Percentiles rank a stretch among this genome's conserved stretches.
Evolutionary conservation across 2,329 filamentous ascomycete genomes (phyloP).

Genomic region (Fusarium albidum): DNA sequence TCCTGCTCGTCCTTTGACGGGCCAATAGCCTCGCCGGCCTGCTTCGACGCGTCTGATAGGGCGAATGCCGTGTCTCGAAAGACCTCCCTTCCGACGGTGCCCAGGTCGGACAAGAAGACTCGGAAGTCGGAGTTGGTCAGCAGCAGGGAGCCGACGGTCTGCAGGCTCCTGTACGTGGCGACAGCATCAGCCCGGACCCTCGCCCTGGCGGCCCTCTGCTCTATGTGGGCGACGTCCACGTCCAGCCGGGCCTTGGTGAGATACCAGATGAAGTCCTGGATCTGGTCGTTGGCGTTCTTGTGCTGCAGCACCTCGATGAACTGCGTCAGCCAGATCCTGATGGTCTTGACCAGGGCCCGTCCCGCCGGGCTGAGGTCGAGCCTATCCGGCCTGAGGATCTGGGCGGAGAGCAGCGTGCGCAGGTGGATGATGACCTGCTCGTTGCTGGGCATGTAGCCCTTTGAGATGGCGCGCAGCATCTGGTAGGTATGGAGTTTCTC

Average conservation of each 20-base stretch:
- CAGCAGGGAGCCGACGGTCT: constrained; percentile 83
- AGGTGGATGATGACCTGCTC: constrained; percentile 84
- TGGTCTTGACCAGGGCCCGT: constrained; percentile 74
- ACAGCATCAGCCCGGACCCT: constrained; percentile 46
- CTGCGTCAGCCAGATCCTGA: constrained; percentile 77
- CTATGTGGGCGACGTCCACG: constrained; percentile 43
- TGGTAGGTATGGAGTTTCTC: constrained; percentile 94
- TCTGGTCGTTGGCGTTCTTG: constrained; percentile 85
- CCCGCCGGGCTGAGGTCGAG: constrained; percentile 79
- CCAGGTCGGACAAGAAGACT: constrained; percentile 82
- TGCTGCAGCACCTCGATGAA: constrained; percentile 83
- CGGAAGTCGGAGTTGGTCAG: constrained; percentile 92
- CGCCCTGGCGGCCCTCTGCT: constrained; percentile 38
- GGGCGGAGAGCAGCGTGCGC: constrained; percentile 78
- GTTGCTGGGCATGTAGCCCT: constrained; percentile 92
- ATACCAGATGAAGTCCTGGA: constrained; percentile 93
- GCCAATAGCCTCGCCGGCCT: constrained; percentile 77
- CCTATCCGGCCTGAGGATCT: constrained; percentile 77
- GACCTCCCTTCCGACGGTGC: constrained; percentile 80
- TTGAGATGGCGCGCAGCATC: constrained; percentile 81
- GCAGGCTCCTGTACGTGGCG: constrained; percentile 76
- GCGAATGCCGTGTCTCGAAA: constrained; percentile 87
- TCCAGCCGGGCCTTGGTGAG: constrained; percentile 74
- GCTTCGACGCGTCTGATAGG: constrained; percentile 76
- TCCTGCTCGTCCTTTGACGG: constrained; percentile 70